Evolutionary conservation across 345 rosid species (phyloP), one percentile per base, ranked within the genome.

Genomic region (Salix koriyanagi): DNA sequence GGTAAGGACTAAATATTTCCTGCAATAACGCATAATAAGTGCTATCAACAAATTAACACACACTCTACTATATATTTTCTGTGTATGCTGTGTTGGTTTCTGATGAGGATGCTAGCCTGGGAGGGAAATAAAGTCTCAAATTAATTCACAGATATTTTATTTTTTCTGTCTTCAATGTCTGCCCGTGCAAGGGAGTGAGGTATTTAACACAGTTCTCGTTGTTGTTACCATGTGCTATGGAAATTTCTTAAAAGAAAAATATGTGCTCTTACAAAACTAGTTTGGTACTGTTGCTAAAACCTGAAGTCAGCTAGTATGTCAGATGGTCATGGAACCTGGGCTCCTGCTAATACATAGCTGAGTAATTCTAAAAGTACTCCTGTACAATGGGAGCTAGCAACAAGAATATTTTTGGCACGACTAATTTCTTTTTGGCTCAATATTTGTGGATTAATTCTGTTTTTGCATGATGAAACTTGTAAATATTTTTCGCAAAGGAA

Each of bases 1-100:
- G 87, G 95, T 91, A 78, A 81, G 83, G 46, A 54, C 5, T 30
- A 50, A 23, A 28, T 34, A 56, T 13, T 69, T 16, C 25, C 1
- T 65, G 36, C 46, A 54, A 58, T 46, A 8, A 46, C 9, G 69
- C 9, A 18, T 18, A 61, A 21, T 5, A 65, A 54, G 61, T 7
- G 61, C 0, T 54, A 23, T 23, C 61, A 19, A 8, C 61, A 54
- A 21, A 21, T 54, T 54, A 54, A 8, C 3, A 21, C 23, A 2
- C 61, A 19, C 7, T 14, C 21, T 18, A 2, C 58, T 52, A 6
- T 6, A 13, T 6, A 19, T 52, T 18, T 19, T 10, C 62, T n/a
- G 10, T 56, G 28, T 8, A 56, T n/a, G 6, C 62, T 56, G 10
- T 56, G 28, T 56, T n/a, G 62, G 26, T 3, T 56, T n/a, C 62